Evolutionary conservation across 257 asterid species (phyloP), one percentile per base, ranked within the genome.

Genomic region (Nyctanthes arbortristis): DNA sequence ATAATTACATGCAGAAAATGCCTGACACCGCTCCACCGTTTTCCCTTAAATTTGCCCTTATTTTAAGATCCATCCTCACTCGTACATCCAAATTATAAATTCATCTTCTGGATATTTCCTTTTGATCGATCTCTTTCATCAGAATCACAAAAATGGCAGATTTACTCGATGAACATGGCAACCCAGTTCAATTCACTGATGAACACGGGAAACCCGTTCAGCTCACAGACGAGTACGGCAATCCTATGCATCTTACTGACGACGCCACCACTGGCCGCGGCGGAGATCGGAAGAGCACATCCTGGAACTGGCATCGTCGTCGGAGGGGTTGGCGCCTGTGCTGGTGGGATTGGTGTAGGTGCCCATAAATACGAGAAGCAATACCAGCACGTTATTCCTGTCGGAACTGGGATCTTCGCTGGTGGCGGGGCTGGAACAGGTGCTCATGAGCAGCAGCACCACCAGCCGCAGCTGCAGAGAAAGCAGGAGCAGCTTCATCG

Each of bases 141-240:
- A 0, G 0, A 34, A 18, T 12, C 30, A 25, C 0, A 14, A 16
- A 22, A n/a, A n/a, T n/a, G n/a, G n/a, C n/a, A n/a, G n/a, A n/a
- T n/a, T n/a, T n/a, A n/a, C n/a, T n/a, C n/a, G n/a, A n/a, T n/a
- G n/a, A 36, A 89, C 87, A 77, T 32, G 98, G 93, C 13, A 89
- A 89, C 54, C 98, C 95, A 45, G 78, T 90, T 77, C 97, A 88
- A 87, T 80, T 88, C 22, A 72, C 94, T 0, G 97, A 86, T 70
- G 71, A 84, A 81, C 54, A 61, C 30, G 91, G 96, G 0, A 81
- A 84, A 29, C 96, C 95, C 0, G 95, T 89, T 4, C 67, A 79
- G 65, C 84, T 91, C 1, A 84, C 76, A 0, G 97, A 90, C 39
- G 96, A 91, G 75, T 25, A 66, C 61, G 99, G 99, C 25, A 81